phyloP scores from a whole-genome alignment of 1,284 basidiomycete species.

The Ustilago hordei region DNA sequence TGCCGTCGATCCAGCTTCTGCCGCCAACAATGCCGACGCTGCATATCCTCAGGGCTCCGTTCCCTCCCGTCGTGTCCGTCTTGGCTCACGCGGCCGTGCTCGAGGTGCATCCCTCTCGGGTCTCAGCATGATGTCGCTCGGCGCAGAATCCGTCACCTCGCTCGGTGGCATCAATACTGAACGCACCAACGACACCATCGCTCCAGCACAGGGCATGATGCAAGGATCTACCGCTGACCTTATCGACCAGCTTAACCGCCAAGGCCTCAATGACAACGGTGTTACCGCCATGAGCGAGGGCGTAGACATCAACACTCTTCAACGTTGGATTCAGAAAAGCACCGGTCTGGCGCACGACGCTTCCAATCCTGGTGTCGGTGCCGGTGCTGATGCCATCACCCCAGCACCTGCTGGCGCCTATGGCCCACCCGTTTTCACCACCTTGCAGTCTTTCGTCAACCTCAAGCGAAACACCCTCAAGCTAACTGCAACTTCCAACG shows the following conservation, averaged over 20 bases:
- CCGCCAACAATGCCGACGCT: neutral
- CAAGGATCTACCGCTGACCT: conserved; percentile 51
- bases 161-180: conserved; percentile 44
- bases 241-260: conserved; percentile 40
- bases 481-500: conserved; percentile 25
- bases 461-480: conserved; percentile 64
- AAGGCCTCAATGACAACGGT: conserved; percentile 14
- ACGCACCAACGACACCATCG: conserved; percentile 16
- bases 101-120: conserved; percentile 61
- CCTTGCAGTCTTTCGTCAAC: conserved; percentile 65
- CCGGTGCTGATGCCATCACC: neutral
- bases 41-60: conserved; percentile 18
- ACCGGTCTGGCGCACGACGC: conserved; percentile 17
- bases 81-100: conserved; percentile 58
- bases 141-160: conserved; percentile 49
- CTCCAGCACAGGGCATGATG: conserved; percentile 38
- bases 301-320: conserved; percentile 54
- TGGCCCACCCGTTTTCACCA: conserved; percentile 57
- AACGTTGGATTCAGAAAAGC: conserved; percentile 58
- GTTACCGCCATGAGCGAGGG: conserved; percentile 61
- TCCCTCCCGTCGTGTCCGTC: conserved; percentile 39
- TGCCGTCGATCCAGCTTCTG: conserved; percentile 6
- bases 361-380: neutral
- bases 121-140: conserved; percentile 55
- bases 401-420: conserved; percentile 15